Percentiles rank a stretch among this genome's conserved stretches.
Evolutionary conservation across 768 basidiomycete species (phyloP).

Genomic region (Trametes coccinea): DNA sequence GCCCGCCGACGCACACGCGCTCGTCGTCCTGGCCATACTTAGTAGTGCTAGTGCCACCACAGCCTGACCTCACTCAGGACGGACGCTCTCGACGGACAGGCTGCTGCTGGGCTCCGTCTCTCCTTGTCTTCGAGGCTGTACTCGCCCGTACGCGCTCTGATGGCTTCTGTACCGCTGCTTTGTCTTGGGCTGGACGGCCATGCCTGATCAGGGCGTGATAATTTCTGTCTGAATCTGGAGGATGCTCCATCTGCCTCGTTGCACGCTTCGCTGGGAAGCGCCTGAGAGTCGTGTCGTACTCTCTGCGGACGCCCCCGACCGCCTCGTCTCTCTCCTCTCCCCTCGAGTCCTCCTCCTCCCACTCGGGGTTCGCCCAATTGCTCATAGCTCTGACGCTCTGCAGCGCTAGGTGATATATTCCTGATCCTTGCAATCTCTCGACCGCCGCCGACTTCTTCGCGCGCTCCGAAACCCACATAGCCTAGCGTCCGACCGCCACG

Average conservation of each 20-base stretch:
- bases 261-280: slow-evolving; percentile 31
- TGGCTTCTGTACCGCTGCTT: neutral
- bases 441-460: neutral
- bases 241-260: slow-evolving; percentile 27
- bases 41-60: no score
- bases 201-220: slow-evolving; percentile 7
- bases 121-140: neutral
- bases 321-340: neutral
- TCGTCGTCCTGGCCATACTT: no score
- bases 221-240: slow-evolving; percentile 12
- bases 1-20: neutral
- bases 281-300: slow-evolving; percentile 16
- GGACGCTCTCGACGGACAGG: neutral
- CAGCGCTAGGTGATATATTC: neutral
- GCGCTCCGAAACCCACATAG: slow-evolving; percentile 2
- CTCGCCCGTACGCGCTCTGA: neutral
- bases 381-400: slow-evolving; percentile 8
- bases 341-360: neutral
- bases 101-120: neutral
- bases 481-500: neutral
- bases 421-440: neutral
- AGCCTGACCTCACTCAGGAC: neutral
- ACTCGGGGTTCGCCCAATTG: neutral
- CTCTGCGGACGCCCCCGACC: slow-evolving; percentile 2
- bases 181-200: neutral